Percentiles rank a stretch among this genome's conserved stretches.
Evolutionary conservation across 805 yeast genomes (phyloP).

Genomic region (Spathaspora gorwiae): DNA sequence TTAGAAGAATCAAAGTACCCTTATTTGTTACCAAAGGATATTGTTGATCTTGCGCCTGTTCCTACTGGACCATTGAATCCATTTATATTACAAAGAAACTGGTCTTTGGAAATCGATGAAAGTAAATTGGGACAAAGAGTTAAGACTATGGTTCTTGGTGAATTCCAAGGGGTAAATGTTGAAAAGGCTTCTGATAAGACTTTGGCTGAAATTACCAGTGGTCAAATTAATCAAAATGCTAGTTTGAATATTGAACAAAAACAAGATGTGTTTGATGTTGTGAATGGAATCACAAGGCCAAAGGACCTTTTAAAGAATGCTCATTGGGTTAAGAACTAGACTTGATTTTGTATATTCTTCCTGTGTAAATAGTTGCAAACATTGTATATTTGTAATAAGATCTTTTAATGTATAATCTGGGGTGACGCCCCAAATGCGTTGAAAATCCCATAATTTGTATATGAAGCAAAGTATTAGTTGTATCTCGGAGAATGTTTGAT

Average conservation of each 20-base stretch:
- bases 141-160: slow-evolving; percentile 30
- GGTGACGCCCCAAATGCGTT: background rate
- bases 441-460: too few species aligned
- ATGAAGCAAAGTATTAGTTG: too few species aligned
- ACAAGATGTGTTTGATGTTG: slow-evolving; percentile 26
- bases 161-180: slow-evolving; percentile 13
- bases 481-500: too few species aligned
- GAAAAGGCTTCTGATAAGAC: slow-evolving; percentile 6
- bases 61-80: slow-evolving; percentile 14
- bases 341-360: background rate
- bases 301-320: slow-evolving; percentile 10
- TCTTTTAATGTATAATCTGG: too few species aligned
- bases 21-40: slow-evolving; percentile 30
- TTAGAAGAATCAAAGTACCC: slow-evolving; percentile 39
- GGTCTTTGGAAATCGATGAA: slow-evolving; percentile 19
- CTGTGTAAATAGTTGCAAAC: slow-evolving; percentile 3
- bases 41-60: slow-evolving; percentile 21
- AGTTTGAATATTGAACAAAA: slow-evolving; percentile 23
- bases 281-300: slow-evolving; percentile 20
- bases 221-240: slow-evolving; percentile 18
- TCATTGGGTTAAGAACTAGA: slow-evolving; percentile 11
- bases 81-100: slow-evolving; percentile 30
- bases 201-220: slow-evolving; percentile 10
- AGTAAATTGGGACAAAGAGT: slow-evolving; percentile 20
- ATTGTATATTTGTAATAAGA: too few species aligned